Percentiles rank a stretch among this genome's conserved stretches.
Evolutionary conservation across 2,329 filamentous ascomycete species (phyloP).

Genomic region (Leptographium wingfieldii): DNA sequence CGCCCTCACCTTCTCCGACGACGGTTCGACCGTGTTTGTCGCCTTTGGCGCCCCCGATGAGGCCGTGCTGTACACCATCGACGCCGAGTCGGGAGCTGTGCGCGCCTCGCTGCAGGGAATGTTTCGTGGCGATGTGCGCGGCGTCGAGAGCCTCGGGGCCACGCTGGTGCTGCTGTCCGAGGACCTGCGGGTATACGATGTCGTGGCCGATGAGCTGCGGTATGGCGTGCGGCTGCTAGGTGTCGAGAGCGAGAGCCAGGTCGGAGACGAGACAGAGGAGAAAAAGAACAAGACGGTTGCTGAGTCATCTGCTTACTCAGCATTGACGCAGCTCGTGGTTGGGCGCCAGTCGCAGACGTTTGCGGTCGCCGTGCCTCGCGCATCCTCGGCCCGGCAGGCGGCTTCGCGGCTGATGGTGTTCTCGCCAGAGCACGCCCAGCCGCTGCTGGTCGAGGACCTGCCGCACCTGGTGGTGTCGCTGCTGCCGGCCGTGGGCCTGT

Average conservation of each 20-base stretch:
- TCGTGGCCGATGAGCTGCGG: conserved; percentile 63
- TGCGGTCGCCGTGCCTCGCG: conserved; percentile 41
- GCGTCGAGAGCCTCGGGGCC: conserved; percentile 58
- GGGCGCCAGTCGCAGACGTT: conserved; percentile 54
- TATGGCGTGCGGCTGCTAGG: conserved; percentile 46
- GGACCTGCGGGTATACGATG: conserved; percentile 67
- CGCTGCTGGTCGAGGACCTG: conserved; percentile 45
- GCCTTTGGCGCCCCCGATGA: conserved; percentile 42
- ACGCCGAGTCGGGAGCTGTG: conserved; percentile 55
- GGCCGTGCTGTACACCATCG: conserved; percentile 62
- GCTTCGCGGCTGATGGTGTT: conserved; percentile 54
- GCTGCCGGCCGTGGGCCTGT: conserved; percentile 47
- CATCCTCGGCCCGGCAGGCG: conserved; percentile 16
- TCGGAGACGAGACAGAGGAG: not conserved
- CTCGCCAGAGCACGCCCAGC: conserved; percentile 38
- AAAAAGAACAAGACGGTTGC: conserved; percentile 9
- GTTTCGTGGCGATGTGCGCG: conserved; percentile 51
- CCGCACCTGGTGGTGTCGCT: conserved; percentile 52
- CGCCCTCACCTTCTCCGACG: conserved; percentile 65
- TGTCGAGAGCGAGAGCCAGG: not conserved
- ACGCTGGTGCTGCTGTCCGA: conserved; percentile 66
- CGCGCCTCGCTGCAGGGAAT: conserved; percentile 55
- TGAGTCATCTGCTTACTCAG: conserved; percentile 17
- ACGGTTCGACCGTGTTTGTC: conserved; percentile 71
- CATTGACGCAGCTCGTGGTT: conserved; percentile 56